Conservation (phyloP, 495 filamentous ascomycete species). For the Xylaria sp. region DNA sequence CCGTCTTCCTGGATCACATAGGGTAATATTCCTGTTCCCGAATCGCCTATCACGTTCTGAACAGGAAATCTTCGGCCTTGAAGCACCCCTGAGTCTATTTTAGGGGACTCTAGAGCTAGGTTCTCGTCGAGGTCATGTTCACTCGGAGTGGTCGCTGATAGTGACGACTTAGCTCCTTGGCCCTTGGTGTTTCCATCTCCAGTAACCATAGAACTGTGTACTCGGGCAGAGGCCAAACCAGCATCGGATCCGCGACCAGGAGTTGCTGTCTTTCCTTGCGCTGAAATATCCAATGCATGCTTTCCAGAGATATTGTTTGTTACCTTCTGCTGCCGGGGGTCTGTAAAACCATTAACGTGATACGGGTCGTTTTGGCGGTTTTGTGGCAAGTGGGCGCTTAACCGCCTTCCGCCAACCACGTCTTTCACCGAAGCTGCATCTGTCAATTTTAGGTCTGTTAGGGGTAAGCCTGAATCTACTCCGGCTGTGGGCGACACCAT, state of each 20-base stretch:
- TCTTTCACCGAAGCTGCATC: background rate
- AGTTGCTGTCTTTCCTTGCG: background rate
- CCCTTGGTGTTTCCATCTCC: background rate
- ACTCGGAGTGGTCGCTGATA: background rate
- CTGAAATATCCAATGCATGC: background rate
- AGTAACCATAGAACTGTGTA: background rate
- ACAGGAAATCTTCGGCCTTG: background rate
- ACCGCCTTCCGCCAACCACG: background rate
- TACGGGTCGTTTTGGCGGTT: background rate
- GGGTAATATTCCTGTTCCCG: background rate
- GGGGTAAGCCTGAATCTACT: background rate
- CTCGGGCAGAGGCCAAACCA: background rate
- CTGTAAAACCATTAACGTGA: background rate
- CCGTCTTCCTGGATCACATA: constrained; percentile 6
- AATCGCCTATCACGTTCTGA: background rate
- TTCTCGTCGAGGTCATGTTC: background rate
- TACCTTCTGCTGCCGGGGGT: background rate
- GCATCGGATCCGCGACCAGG: background rate
- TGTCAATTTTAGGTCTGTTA: background rate
- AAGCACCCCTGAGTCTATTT: background rate
- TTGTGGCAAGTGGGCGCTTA: background rate
- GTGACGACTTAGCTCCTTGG: background rate
- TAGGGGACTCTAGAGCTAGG: background rate
- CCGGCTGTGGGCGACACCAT: background rate
- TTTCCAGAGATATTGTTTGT: background rate